Percentiles rank a stretch among this genome's conserved stretches.
phyloP scores from a whole-genome alignment of 805 yeast genomes.

The Monosporozyma unispora region DNA sequence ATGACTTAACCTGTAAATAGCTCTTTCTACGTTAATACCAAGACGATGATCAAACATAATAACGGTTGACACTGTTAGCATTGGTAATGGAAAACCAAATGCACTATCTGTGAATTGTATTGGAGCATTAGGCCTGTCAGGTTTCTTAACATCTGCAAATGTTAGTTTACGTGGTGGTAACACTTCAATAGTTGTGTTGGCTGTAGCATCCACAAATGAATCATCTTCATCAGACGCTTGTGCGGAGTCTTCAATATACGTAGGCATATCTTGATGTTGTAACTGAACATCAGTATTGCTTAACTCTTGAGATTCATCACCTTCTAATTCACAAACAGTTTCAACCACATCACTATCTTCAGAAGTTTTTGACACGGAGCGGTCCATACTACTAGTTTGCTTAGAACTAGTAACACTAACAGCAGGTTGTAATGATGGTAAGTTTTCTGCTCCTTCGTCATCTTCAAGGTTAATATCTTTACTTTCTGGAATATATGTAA shows the following conservation, averaged over 20 bases:
- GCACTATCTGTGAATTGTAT: conserved; percentile 66
- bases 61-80: conserved; percentile 64
- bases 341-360: conserved; percentile 9
- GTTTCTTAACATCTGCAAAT: conserved; percentile 30
- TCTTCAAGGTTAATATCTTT: background rate
- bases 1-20: conserved; percentile 87
- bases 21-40: conserved; percentile 93
- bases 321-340: conserved; percentile 15
- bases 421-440: conserved; percentile 14
- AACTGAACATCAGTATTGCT: conserved; percentile 5
- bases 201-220: conserved; percentile 1
- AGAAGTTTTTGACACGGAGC: background rate
- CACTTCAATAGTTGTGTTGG: conserved; percentile 4
- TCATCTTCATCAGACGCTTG: background rate
- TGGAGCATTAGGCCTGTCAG: conserved; percentile 44
- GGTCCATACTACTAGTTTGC: conserved; percentile 5
- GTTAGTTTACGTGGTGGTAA: conserved; percentile 30
- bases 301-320: conserved; percentile 18
- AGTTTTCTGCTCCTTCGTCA: background rate
- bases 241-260: background rate
- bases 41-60: conserved; percentile 78
- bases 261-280: background rate
- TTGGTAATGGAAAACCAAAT: conserved; percentile 81
- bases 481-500: background rate
- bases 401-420: conserved; percentile 13